Base-by-base conservation (phyloP, 495 filamentous ascomycete genomes). In the Astrothelium subdiscretum region DNA sequence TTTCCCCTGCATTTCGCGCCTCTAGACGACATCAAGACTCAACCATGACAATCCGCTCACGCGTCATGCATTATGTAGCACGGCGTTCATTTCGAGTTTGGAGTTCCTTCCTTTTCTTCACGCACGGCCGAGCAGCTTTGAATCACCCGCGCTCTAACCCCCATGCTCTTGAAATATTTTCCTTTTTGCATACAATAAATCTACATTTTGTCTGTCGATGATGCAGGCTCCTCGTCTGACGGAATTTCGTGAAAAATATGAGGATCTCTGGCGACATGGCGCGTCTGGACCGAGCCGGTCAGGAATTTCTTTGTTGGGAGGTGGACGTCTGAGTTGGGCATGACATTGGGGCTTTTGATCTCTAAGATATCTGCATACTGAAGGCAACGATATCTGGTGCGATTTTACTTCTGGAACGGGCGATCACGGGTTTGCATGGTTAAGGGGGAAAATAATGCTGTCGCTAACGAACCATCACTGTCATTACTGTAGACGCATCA, bases 1-100 rank as follows among this genome's bases (percentile, higher is more conserved):
- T 27, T 29, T 15, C 22, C 20, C 20, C 24, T 10, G 29, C 8
- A 3, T 54, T 29, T 29, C 48, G 10, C 48, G n/a, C 20, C 22
- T 26, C 48, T 54, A 54, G 48, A 54, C 5, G 48, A 29, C 48
- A n/a, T 27, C 24, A 54, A 54, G 48, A 54, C 24, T 29, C 48
- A 54, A 38, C 20, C 48, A 54, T 24, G 48, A 54, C 48, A 54
- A 48, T 15, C 29, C 22, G 48, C 48, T 29, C 24, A 54, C 20
- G 48, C 48, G 48, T 54, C 24, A 54, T 27, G 48, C 48, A 54
- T 54, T 29, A 54, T 24, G 48, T n/a, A 54, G n/a, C 48, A 54
- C 20, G 48, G 48, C 24, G 48, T 54, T 54, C 48, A 27, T 20
- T 15, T 54, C 29, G 48, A 26, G 22, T 54, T 26, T 20, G 48